A percentile compares a stretch with the other conserved stretches of the same genome.
phyloP scores from a whole-genome alignment of 257 asterid genomes.

The Przewalskia tangutica region DNA sequence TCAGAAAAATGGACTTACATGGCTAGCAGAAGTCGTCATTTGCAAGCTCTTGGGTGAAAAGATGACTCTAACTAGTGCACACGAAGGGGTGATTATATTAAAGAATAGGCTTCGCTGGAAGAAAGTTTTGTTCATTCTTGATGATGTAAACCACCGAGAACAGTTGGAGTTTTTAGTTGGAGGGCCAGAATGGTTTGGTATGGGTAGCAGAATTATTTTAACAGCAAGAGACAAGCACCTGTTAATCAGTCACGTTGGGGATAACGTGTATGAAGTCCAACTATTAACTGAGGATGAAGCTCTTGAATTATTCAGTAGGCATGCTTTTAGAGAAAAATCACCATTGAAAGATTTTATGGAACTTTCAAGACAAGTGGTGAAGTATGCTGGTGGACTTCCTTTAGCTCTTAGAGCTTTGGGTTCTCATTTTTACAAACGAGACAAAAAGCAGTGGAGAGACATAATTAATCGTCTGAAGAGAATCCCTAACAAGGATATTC shows the following conservation, averaged over 20 bases:
- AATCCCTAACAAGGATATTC: neutral
- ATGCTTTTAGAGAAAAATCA: neutral
- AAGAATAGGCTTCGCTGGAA: neutral
- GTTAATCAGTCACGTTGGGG: neutral
- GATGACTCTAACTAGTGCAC: neutral
- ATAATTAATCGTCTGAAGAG: no score
- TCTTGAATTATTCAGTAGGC: neutral
- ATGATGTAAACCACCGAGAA: neutral
- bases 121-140: slow-evolving; percentile 4
- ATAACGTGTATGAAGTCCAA: neutral
- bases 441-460: no score
- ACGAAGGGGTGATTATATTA: neutral
- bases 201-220: neutral
- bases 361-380: neutral
- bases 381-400: neutral
- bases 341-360: neutral
- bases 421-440: neutral
- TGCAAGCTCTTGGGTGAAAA: neutral
- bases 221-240: neutral
- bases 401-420: slow-evolving; percentile 10
- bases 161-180: neutral
- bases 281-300: neutral
- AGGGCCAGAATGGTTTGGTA: neutral
- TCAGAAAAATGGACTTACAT: neutral
- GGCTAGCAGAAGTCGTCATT: neutral